Conservation (phyloP, 2,329 filamentous ascomycete species). For the Aspergillus unguis region DNA sequence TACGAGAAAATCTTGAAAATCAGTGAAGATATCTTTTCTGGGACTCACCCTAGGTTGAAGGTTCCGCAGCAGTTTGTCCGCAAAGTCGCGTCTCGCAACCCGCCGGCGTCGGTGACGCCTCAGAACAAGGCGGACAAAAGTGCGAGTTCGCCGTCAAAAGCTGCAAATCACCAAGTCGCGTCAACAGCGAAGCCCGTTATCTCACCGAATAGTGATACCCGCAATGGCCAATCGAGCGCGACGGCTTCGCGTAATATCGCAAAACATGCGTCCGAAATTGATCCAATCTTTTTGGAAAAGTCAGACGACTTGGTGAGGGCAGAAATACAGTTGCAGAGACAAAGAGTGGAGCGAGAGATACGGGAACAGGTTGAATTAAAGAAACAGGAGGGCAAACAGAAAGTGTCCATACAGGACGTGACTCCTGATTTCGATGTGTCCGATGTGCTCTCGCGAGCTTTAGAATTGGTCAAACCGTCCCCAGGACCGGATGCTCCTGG, state of each 20-base stretch:
- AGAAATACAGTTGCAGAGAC: slow-evolving; percentile 74
- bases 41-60: slow-evolving; percentile 60
- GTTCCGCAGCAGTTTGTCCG: slow-evolving; percentile 53
- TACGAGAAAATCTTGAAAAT: slow-evolving; percentile 79
- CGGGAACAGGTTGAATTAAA: slow-evolving; percentile 73
- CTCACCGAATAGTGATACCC: slow-evolving; percentile 18
- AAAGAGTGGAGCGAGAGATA: slow-evolving; percentile 73
- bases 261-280: slow-evolving; percentile 64
- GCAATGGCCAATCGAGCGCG: slow-evolving; percentile 21
- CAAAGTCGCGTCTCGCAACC: slow-evolving; percentile 36
- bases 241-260: slow-evolving; percentile 37
- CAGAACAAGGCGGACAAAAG: slow-evolving; percentile 26
- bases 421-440: slow-evolving; percentile 66
- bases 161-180: slow-evolving; percentile 14
- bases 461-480: slow-evolving; percentile 67
- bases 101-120: slow-evolving; percentile 25
- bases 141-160: slow-evolving; percentile 19
- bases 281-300: slow-evolving; percentile 81
- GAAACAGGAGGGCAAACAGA: slow-evolving; percentile 48
- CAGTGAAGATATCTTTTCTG: slow-evolving; percentile 75
- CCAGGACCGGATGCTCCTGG: slow-evolving; percentile 53
- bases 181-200: slow-evolving; percentile 19
- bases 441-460: slow-evolving; percentile 68
- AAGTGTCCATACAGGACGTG: slow-evolving; percentile 50
- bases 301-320: slow-evolving; percentile 79